Conservation (phyloP, 106 monocot species). For the Dioscorea zingiberensis region DNA sequence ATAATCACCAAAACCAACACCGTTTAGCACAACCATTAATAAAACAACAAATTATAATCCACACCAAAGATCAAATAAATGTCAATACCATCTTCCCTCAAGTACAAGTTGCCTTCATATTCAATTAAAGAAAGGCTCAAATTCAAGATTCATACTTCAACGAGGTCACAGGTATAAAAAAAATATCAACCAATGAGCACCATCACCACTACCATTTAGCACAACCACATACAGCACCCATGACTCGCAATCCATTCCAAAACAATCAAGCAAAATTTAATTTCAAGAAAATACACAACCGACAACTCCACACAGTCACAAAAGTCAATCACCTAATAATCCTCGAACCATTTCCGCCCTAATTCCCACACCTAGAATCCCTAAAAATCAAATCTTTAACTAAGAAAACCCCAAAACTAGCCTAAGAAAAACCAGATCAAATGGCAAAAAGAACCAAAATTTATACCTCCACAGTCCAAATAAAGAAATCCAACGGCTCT, state of each 20-base stretch:
- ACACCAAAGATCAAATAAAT: too few relatives aligned
- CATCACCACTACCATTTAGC: too few relatives aligned
- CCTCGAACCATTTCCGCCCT: background rate
- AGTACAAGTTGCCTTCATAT: too few relatives aligned
- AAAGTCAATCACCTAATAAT: background rate
- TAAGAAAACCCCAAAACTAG: background rate
- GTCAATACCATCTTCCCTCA: too few relatives aligned
- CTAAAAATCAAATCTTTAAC: background rate
- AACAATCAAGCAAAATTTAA: background rate
- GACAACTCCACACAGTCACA: background rate
- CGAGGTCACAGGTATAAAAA: too few relatives aligned
- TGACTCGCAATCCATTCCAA: background rate
- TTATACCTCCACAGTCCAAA: conserved; percentile 88
- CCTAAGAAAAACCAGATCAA: background rate
- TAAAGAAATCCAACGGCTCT: conserved; percentile 98
- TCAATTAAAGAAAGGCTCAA: too few relatives aligned
- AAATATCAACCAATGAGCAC: too few relatives aligned
- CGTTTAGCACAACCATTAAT: too few relatives aligned
- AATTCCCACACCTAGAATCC: background rate
- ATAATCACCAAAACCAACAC: too few relatives aligned
- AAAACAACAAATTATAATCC: too few relatives aligned
- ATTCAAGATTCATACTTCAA: too few relatives aligned
- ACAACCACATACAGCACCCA: too few relatives aligned
- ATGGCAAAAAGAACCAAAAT: background rate
- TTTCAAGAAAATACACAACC: background rate